Percentiles rank a stretch among this genome's conserved stretches.
These are phyloP conservation scores for Stagonosporopsis cucurbitacearum DNA, from an alignment of 2,329 filamentous ascomycete genomes.

Conservation along the genomic window DNA sequence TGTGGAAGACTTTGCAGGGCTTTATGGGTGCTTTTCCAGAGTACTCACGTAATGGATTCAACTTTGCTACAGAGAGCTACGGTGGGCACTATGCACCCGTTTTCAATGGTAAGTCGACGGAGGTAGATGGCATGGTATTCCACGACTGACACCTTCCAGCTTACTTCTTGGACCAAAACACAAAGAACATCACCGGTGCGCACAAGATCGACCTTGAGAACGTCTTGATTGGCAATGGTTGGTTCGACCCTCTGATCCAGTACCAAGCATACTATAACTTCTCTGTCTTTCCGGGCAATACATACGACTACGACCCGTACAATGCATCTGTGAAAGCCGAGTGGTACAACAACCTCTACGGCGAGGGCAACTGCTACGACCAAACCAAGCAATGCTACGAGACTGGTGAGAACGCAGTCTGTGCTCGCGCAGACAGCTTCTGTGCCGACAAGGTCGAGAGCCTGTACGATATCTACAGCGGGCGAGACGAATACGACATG, in stretches of 20 bases:
- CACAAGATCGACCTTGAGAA: slow-evolving; percentile 58
- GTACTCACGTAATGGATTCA: slow-evolving; percentile 56
- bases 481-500: slow-evolving; percentile 67
- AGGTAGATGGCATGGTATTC: neutral
- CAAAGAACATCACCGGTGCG: slow-evolving; percentile 52
- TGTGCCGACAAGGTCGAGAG: slow-evolving; percentile 62
- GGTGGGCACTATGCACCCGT: slow-evolving; percentile 66
- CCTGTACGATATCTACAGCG: slow-evolving; percentile 59
- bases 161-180: slow-evolving; percentile 58
- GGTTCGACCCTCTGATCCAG: slow-evolving; percentile 63
- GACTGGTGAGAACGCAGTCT: slow-evolving; percentile 59
- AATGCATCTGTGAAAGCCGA: slow-evolving; percentile 57
- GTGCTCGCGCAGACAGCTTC: slow-evolving; percentile 62
- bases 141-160: slow-evolving; percentile 21
- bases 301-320: slow-evolving; percentile 62
- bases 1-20: slow-evolving; percentile 67
- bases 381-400: slow-evolving; percentile 62
- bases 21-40: slow-evolving; percentile 67
- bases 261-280: slow-evolving; percentile 66
- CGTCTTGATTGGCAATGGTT: slow-evolving; percentile 65
- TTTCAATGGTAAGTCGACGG: slow-evolving; percentile 51
- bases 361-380: slow-evolving; percentile 66
- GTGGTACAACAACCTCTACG: slow-evolving; percentile 67
- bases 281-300: slow-evolving; percentile 62
- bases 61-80: slow-evolving; percentile 64